Evolutionary conservation across 352 stramenopile genomes (phyloP).

Genomic region (Peronospora destructor): DNA sequence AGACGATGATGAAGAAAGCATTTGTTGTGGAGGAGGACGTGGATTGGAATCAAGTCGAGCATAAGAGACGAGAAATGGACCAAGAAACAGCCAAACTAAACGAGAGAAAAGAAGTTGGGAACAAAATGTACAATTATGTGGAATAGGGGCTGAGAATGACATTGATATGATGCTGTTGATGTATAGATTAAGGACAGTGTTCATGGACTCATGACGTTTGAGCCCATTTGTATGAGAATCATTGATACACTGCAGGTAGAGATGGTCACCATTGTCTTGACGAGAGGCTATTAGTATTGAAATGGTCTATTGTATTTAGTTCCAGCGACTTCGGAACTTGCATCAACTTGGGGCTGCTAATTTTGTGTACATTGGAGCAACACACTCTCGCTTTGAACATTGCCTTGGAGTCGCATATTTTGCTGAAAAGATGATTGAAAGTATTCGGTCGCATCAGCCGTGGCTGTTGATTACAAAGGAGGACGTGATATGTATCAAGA

Average conservation of each 20-base stretch:
- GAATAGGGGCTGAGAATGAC: too few species aligned
- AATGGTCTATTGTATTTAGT: too few species aligned
- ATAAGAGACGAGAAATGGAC: not conserved
- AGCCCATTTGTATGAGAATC: constrained; percentile 75
- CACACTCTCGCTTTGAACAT: constrained; percentile 75
- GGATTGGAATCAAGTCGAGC: not conserved
- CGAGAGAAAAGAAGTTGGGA: constrained; percentile 43
- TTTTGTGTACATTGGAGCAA: constrained; percentile 85
- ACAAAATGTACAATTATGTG: too few species aligned
- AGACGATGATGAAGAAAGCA: not conserved
- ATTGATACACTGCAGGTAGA: constrained; percentile 72
- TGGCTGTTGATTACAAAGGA: constrained; percentile 78
- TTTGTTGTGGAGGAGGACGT: not conserved
- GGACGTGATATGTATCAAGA: constrained; percentile 71
- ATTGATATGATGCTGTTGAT: not conserved
- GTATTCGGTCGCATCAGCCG: constrained; percentile 76
- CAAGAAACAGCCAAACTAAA: constrained; percentile 25
- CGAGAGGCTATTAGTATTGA: too few species aligned
- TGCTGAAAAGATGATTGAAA: constrained; percentile 80
- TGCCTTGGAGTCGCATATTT: constrained; percentile 93
- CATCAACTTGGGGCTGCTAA: constrained; percentile 90
- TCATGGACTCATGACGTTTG: constrained; percentile 68
- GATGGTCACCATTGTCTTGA: too few species aligned
- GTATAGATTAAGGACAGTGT: constrained; percentile 78
- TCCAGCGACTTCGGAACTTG: constrained; percentile 91